These are phyloP conservation scores for Trichoderma orchidacearum DNA, from an alignment of 495 filamentous ascomycete genomes.

Conservation along the genomic window DNA sequence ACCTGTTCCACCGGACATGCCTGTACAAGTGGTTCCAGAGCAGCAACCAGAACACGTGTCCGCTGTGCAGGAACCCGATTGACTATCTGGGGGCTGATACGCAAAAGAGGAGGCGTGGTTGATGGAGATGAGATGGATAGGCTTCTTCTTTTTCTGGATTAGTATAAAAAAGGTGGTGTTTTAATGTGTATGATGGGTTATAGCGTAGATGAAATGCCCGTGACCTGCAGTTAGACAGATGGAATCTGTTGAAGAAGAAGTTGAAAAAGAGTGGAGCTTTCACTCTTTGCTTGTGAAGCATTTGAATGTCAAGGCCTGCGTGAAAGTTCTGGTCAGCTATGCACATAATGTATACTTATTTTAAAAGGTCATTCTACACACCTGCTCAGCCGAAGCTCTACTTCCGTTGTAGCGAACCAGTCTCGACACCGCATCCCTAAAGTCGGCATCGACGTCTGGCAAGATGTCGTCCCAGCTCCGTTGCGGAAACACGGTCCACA, in stretches of 20 bases:
- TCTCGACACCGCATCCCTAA: conserved; percentile 15
- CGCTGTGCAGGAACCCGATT: conserved; percentile 77
- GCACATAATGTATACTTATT: neutral
- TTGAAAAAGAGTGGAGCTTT: neutral
- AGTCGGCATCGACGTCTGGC: conserved; percentile 16
- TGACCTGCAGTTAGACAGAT: neutral
- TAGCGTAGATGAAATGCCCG: neutral
- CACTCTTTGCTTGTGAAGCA: neutral
- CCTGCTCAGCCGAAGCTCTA: conserved; percentile 10
- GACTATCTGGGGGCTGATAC: conserved; percentile 32
- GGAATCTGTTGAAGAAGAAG: neutral
- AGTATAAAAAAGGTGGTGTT: neutral
- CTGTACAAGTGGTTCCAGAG: conserved; percentile 93
- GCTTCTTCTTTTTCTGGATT: neutral
- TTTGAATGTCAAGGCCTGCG: neutral
- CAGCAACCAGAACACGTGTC: conserved; percentile 79
- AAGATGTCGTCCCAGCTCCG: conserved; percentile 24
- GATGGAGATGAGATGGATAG: neutral
- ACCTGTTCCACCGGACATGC: conserved; percentile 81
- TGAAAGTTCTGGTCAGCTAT: neutral
- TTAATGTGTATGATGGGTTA: neutral
- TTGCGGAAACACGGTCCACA: conserved; percentile 33
- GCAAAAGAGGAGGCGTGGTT: neutral
- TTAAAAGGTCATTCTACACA: neutral
- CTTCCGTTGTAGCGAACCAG: conserved; percentile 20